Conservation (phyloP, 2,329 filamentous ascomycete genomes). For the Claviceps sp. region DNA sequence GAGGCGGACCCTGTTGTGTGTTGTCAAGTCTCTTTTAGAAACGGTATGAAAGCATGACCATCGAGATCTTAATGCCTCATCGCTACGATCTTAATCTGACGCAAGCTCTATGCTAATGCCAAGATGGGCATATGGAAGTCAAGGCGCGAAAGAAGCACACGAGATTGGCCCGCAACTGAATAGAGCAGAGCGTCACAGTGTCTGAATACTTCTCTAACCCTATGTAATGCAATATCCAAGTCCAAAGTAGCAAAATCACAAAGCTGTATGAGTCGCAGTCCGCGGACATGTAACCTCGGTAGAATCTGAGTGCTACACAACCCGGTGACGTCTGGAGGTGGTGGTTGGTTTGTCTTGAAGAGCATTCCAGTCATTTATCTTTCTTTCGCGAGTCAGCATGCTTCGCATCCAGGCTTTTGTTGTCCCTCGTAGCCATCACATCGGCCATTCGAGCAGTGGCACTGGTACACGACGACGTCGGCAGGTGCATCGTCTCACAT, state of each 20-base stretch:
- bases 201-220: not conserved
- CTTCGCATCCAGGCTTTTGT: constrained; percentile 14
- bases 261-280: not conserved
- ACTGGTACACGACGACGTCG: constrained; percentile 21
- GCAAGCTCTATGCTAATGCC: not conserved
- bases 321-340: not conserved
- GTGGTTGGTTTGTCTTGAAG: not conserved
- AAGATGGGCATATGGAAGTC: not conserved
- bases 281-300: not conserved
- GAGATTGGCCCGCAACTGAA: not conserved
- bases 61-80: not conserved
- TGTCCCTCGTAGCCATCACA: constrained; percentile 24
- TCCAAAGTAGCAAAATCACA: not conserved
- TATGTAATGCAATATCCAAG: not conserved
- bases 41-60: too few relatives aligned
- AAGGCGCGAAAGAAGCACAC: not conserved
- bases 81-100: not conserved
- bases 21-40: not conserved
- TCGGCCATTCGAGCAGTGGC: constrained; percentile 22
- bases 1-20: not conserved
- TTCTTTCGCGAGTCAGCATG: constrained; percentile 22
- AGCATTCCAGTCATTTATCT: constrained; percentile 18
- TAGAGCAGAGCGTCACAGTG: not conserved
- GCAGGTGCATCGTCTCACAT: constrained; percentile 21
- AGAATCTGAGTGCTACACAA: not conserved